Conservation (phyloP, 345 rosid species). For the Brassica incana region DNA sequence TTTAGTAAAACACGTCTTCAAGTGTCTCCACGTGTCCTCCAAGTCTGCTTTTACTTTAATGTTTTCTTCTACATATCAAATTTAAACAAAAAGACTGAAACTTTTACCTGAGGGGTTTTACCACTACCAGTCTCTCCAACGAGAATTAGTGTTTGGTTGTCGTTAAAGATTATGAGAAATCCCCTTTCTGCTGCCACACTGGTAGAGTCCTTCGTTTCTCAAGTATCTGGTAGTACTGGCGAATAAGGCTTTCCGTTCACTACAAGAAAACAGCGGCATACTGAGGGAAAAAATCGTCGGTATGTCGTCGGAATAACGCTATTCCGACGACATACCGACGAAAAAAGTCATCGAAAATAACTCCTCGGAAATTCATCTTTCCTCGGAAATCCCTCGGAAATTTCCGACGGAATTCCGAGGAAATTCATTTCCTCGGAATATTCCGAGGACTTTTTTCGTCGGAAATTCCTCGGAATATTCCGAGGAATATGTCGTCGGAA, state of each 20-base stretch:
- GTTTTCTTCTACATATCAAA: not conserved
- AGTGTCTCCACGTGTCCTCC: not conserved
- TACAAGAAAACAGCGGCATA: too few species aligned
- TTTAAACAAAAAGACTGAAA: not conserved
- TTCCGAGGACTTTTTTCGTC: too few species aligned
- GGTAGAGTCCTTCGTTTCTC: conserved; percentile 85
- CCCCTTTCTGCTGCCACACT: conserved; percentile 94
- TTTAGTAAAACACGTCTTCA: not conserved
- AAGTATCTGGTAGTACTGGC: conserved; percentile 69
- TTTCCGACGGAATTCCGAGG: too few species aligned
- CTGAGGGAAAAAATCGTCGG: too few species aligned
- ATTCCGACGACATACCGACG: too few species aligned
- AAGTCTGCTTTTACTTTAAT: not conserved
- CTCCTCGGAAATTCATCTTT: too few species aligned
- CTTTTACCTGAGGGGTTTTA: conserved; percentile 85
- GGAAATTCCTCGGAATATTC: too few species aligned
- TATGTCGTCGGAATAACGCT: too few species aligned
- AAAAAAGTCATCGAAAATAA: too few species aligned
- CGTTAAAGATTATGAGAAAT: conserved; percentile 62
- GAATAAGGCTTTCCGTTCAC: conserved; percentile 79
- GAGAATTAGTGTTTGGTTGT: conserved; percentile 66
- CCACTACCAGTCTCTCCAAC: conserved; percentile 99
- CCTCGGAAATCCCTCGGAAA: too few species aligned
- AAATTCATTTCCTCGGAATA: too few species aligned
- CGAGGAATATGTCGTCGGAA: too few species aligned